Evolutionary conservation across 768 basidiomycete genomes (phyloP), one percentile per base, ranked within the genome.

Genomic region (Rossbeevera mucosa): DNA sequence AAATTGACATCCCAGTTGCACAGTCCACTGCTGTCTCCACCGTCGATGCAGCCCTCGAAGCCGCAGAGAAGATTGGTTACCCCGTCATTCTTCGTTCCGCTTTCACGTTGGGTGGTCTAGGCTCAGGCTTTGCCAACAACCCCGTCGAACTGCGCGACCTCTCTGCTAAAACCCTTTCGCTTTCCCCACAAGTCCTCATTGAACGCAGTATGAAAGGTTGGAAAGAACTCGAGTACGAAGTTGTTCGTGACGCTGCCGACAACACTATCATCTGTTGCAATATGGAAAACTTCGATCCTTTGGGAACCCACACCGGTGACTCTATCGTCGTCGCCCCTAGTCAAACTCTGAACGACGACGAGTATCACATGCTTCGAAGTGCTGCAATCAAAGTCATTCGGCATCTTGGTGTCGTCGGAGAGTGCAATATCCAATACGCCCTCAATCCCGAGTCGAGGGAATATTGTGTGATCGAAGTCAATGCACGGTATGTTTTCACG

Each of bases 231-330:
- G 96, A 99, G 73, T 99, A 98, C 61, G 96, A 99, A 69, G 96
- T 99, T 56, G 96, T 98, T 64, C 88, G 96, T 49, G 96, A 99
- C 68, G 94, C 80, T 59, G 95, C 95, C 47, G 96, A 99, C 72
- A 96, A 98, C 76, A 97, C 94, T 24, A 99, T 99, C 71, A 98
- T 97, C 62, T 97, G 94, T 75, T 98, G 95, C 74, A 94, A 94
- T 72, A 95, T 95, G 92, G 92, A 97, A 74, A 98, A 99, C 74
- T 99, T 99, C 59, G 96, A 99, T 66, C 96, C 96, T 31, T 87
- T 98, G 54, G 96, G 96, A 58, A 98, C 92, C 21, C 96, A 99
- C 70, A 99, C 96, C 18, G 96, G 96, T 60, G 96, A 98, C 70
- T 98, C 96, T 12, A 99, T 99, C 66, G 96, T 99, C 64, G 94